A percentile compares a stretch with the other conserved stretches of the same genome.
These are phyloP conservation scores for Kondoa subrosea DNA, from an alignment of 768 basidiomycete genomes.

Conservation along the genomic window DNA sequence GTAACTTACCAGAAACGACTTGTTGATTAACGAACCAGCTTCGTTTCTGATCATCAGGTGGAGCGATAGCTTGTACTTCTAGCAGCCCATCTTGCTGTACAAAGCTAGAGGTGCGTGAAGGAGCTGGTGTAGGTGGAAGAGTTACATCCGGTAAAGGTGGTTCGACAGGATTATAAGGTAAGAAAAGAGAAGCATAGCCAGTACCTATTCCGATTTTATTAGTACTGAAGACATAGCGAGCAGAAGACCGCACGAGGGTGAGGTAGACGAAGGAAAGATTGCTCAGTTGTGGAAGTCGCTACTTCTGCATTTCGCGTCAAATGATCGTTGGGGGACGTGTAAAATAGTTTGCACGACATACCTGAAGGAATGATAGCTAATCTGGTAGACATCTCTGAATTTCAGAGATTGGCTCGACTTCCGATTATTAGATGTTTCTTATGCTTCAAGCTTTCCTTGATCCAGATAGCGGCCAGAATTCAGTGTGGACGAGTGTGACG, in stretches of 20 bases:
- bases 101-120: not conserved
- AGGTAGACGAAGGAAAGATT: slow-evolving; percentile 15
- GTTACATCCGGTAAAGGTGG: slow-evolving; percentile 7
- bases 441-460: not conserved
- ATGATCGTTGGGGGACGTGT: not conserved
- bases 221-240: not conserved
- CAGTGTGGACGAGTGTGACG: no score
- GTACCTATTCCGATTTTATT: not conserved
- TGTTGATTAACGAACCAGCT: slow-evolving; percentile 17
- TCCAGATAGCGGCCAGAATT: not conserved
- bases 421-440: no score
- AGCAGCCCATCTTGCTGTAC: slow-evolving; percentile 7
- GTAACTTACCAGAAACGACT: slow-evolving; percentile 11
- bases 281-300: not conserved
- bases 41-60: slow-evolving; percentile 13
- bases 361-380: no score
- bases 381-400: no score
- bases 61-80: slow-evolving; percentile 19
- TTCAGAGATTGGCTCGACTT: no score
- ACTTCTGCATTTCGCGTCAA: not conserved
- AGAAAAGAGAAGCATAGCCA: no score
- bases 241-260: slow-evolving; percentile 17
- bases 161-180: not conserved
- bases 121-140: slow-evolving; percentile 4
- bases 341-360: not conserved